These are phyloP conservation scores for Arthrobotrys pseudoclavata DNA, from an alignment of 2,329 filamentous ascomycete species.

Conservation along the genomic window DNA sequence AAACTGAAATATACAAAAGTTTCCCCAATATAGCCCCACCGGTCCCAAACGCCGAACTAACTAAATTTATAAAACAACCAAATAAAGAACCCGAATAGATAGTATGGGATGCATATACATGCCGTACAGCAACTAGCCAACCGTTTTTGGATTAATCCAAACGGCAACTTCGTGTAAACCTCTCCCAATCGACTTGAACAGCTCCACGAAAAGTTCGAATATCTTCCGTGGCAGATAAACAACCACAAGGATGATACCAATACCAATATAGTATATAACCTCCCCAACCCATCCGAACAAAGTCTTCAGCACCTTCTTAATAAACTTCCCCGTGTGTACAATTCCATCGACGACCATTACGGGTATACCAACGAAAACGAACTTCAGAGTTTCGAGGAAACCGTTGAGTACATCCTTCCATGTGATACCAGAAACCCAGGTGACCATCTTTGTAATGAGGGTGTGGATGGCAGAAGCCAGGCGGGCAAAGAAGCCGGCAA, in stretches of 20 bases:
- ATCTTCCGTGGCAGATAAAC: slow-evolving; percentile 47
- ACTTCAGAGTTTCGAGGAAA: slow-evolving; percentile 65
- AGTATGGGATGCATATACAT: neutral
- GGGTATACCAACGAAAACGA: slow-evolving; percentile 47
- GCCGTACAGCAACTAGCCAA: neutral
- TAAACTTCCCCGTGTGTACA: slow-evolving; percentile 31
- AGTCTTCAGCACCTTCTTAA: slow-evolving; percentile 44
- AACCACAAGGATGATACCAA: slow-evolving; percentile 36
- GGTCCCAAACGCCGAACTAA: slow-evolving; percentile 15
- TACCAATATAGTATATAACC: slow-evolving; percentile 36
- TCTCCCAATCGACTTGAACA: slow-evolving; percentile 45
- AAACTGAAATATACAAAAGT: neutral
- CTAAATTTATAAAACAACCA: neutral
- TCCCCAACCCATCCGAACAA: slow-evolving; percentile 48
- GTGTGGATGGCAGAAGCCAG: slow-evolving; percentile 65
- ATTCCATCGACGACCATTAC: slow-evolving; percentile 32
- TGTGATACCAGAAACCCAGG: slow-evolving; percentile 66
- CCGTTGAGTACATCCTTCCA: slow-evolving; percentile 66
- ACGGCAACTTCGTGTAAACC: slow-evolving; percentile 50
- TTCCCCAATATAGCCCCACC: neutral
- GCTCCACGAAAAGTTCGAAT: slow-evolving; percentile 47
- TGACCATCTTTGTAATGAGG: slow-evolving; percentile 65
- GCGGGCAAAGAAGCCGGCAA: slow-evolving; percentile 66
- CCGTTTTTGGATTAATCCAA: slow-evolving; percentile 59
- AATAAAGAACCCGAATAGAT: slow-evolving; percentile 11